Evolutionary conservation across 75 land plant species (phyloP), one percentile per base, ranked within the genome.

Genomic region (Sequoia sempervirens): DNA sequence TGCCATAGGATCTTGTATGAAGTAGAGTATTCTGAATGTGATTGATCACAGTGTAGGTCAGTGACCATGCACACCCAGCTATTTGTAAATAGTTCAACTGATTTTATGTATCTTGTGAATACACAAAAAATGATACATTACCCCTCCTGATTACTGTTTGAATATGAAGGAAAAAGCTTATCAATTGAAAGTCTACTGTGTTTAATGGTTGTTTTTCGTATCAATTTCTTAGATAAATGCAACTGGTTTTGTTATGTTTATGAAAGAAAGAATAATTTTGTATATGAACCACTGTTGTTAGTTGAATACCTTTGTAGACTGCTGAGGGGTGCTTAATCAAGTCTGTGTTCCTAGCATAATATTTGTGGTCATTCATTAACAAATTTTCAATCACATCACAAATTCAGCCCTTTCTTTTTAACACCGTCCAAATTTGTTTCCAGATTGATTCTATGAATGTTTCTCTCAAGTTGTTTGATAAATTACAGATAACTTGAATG

Each of bases 401-500:
- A 56, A 61, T 61, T 61, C 66, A 61, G n/a, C 28, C 26, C 8
- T 23, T 61, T 61, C 66, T 23, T 26, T 61, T 23, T 61, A 6
- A 5, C n/a, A 26, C n/a, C 26, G 20, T 56, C 66, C n/a, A 23
- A 61, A 61, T 61, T 26, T 5, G 26, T 61, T 61, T 61, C 66
- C 66, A 20, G 26, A 20, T 23, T 23, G n/a, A 61, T 61, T 61
- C 66, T 61, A 61, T 61, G 26, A 6, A 61, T 61, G n/a, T 61
- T 18, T 74, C 18, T 75, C 45, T 75, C 10, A 75, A 46, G 58
- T 80, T 81, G 3, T 81, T 81, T 2, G 11, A 47, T 81, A 75
- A 53, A 32, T 36, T 75, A 74, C 82, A 96, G 98, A 90, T 92
- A 89, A 90, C 78, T 85, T 91, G 47, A 83, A 82, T 66, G 91